phyloP scores from a whole-genome alignment of 2,329 filamentous ascomycete genomes.

The Dryadomyces quercus-mongolicae region DNA sequence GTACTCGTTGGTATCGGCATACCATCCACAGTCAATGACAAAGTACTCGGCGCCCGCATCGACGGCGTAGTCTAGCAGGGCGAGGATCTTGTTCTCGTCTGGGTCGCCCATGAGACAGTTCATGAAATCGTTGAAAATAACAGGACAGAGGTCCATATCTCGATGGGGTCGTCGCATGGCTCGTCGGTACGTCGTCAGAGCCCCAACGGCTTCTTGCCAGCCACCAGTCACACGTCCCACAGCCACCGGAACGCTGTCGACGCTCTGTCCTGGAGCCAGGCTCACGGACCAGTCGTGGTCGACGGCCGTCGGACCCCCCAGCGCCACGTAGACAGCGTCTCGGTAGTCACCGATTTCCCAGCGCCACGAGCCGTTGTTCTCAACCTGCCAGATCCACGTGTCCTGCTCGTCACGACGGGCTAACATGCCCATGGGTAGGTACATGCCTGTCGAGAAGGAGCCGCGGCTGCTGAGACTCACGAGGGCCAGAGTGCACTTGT shows the following conservation, averaged over 20 bases:
- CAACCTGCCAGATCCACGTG: conserved; percentile 23
- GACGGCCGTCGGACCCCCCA: conserved; percentile 15
- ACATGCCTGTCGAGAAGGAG: conserved; percentile 17
- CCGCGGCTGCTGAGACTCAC: conserved; percentile 17
- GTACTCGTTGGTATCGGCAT: conserved; percentile 19
- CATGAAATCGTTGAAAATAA: conserved; percentile 28
- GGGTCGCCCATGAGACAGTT: conserved; percentile 26
- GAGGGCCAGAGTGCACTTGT: conserved; percentile 12
- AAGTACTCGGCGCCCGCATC: conserved; percentile 22
- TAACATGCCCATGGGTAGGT: conserved; percentile 20
- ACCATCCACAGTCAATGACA: conserved; percentile 25
- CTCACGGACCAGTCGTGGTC: conserved; percentile 18
- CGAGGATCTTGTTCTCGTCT: conserved; percentile 19
- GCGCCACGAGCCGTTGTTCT: conserved; percentile 23
- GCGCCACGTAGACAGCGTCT: conserved; percentile 20
- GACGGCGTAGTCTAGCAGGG: conserved; percentile 18
- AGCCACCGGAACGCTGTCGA: conserved; percentile 15
- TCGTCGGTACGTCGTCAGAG: conserved; percentile 19
- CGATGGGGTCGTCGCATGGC: conserved; percentile 17
- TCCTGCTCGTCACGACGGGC: conserved; percentile 13
- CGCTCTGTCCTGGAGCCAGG: conserved; percentile 14
- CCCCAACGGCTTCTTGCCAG: conserved; percentile 15
- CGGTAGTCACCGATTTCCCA: conserved; percentile 23
- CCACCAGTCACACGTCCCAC: conserved; percentile 15
- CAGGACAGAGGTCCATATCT: conserved; percentile 17